Conservation (phyloP, 1,284 basidiomycete genomes). For the Flammula alnicola region DNA sequence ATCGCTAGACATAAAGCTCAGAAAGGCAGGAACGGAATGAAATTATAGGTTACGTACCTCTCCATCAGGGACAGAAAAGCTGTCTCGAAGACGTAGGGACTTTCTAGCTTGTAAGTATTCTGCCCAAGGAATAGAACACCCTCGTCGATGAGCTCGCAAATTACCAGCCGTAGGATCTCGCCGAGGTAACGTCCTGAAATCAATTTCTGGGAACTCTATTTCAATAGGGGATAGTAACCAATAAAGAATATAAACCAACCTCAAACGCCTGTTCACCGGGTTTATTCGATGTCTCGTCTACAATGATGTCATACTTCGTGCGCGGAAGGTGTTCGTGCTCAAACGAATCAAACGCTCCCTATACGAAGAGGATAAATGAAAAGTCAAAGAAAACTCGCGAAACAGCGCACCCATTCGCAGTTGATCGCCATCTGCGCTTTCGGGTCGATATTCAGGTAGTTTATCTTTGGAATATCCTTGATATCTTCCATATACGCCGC, state of each 20-base stretch:
- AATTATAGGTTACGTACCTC: constrained; percentile 48
- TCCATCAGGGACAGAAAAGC: constrained; percentile 98
- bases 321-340: constrained; percentile 93
- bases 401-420: constrained; percentile 82
- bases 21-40: too few species aligned
- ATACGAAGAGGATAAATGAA: constrained; percentile 11
- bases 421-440: constrained; percentile 92
- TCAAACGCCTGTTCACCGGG: constrained; percentile 94
- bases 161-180: constrained; percentile 92
- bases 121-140: constrained; percentile 97
- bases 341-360: constrained; percentile 98
- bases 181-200: constrained; percentile 98
- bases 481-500: constrained; percentile 97
- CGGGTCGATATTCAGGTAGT: constrained; percentile 71
- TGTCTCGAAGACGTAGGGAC: constrained; percentile 91
- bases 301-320: constrained; percentile 92
- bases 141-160: constrained; percentile 96
- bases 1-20: too few species aligned
- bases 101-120: constrained; percentile 97
- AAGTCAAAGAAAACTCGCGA: background rate
- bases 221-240: background rate
- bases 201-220: constrained; percentile 73
- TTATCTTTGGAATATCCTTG: constrained; percentile 78
- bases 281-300: constrained; percentile 96
- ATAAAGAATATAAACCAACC: constrained; percentile 41